phyloP scores from a whole-genome alignment of 768 basidiomycete species.

The Strobilomyces echinocephalus region DNA sequence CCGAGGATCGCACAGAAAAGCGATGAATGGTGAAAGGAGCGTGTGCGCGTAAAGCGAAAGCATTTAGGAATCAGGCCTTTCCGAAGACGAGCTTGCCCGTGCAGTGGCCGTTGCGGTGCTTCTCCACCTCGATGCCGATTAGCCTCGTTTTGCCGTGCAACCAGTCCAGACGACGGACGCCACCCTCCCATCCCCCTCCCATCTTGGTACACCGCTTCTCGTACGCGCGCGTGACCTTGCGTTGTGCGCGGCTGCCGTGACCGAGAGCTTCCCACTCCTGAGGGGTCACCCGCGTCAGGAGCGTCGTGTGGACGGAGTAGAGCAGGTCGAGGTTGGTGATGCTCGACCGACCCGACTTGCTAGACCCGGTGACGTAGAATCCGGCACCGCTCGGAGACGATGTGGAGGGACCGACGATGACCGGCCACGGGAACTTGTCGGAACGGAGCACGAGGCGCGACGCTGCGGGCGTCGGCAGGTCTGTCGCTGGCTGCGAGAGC shows the following conservation, averaged over 20 bases:
- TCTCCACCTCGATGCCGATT: slow-evolving; percentile 58
- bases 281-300: slow-evolving; percentile 51
- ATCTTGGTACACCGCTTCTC: slow-evolving; percentile 55
- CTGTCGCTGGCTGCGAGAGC: slow-evolving; percentile 59
- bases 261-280: slow-evolving; percentile 64
- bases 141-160: slow-evolving; percentile 58
- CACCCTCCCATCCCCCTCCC: slow-evolving; percentile 67
- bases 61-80: slow-evolving; percentile 27
- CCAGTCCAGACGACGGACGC: slow-evolving; percentile 66
- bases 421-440: slow-evolving; percentile 58
- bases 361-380: slow-evolving; percentile 26
- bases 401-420: slow-evolving; percentile 41
- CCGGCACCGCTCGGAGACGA: slow-evolving; percentile 22
- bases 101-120: slow-evolving; percentile 32
- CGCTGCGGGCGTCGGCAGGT: slow-evolving; percentile 47
- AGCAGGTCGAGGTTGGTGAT: slow-evolving; percentile 66
- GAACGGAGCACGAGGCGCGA: slow-evolving; percentile 49
- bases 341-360: slow-evolving; percentile 19
- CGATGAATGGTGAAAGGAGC: not conserved
- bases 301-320: slow-evolving; percentile 52
- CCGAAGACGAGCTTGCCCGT: slow-evolving; percentile 49
- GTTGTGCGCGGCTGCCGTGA: slow-evolving; percentile 50
- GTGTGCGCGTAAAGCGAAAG: not conserved
- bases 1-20: not conserved
- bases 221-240: slow-evolving; percentile 56